A percentile compares a stretch with the other conserved stretches of the same genome.
Evolutionary conservation across 352 stramenopile genomes (phyloP).

Genomic region (Phytophthora ohioensis): DNA sequence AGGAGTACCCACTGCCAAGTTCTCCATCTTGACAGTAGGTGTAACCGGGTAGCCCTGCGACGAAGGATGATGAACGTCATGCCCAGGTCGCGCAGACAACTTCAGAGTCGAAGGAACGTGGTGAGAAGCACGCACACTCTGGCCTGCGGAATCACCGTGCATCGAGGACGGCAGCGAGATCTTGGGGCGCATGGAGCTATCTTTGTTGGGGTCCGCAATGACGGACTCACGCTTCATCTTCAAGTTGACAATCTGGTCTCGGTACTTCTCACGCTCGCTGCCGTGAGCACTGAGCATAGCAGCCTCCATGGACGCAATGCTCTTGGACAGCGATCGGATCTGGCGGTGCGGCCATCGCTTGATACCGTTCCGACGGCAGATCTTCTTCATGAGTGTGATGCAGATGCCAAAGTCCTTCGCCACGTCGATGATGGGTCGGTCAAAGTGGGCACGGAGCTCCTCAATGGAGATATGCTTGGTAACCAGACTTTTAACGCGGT

Average conservation of each 20-base stretch:
- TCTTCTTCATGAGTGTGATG: conserved; percentile 93
- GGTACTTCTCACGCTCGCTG: conserved; percentile 84
- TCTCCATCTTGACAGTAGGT: conserved; percentile 44
- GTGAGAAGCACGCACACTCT: conserved; percentile 20
- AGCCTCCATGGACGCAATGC: conserved; percentile 89
- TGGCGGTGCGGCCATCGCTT: conserved; percentile 82
- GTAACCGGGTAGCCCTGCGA: conserved; percentile 21
- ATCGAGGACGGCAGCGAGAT: conserved; percentile 35
- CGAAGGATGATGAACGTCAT: conserved; percentile 13
- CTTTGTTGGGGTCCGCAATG: conserved; percentile 89
- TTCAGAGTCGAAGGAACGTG: conserved; percentile 26
- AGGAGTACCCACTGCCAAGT: conserved; percentile 30
- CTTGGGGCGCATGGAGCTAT: conserved; percentile 65
- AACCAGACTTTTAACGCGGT: conserved; percentile 87
- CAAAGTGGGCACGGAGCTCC: conserved; percentile 85
- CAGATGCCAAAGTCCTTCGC: conserved; percentile 91
- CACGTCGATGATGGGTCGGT: conserved; percentile 90
- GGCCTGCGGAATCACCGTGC: conserved; percentile 18
- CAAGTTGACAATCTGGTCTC: conserved; percentile 85
- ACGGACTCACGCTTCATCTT: conserved; percentile 88
- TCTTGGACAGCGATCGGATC: conserved; percentile 88
- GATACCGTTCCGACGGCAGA: conserved; percentile 83
- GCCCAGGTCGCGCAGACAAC: conserved; percentile 33
- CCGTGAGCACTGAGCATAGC: conserved; percentile 87
- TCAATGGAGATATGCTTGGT: conserved; percentile 92